Percentiles rank a stretch among this genome's conserved stretches.
Conservation (phyloP, 306 rosid species). For the Neltuma alba region DNA sequence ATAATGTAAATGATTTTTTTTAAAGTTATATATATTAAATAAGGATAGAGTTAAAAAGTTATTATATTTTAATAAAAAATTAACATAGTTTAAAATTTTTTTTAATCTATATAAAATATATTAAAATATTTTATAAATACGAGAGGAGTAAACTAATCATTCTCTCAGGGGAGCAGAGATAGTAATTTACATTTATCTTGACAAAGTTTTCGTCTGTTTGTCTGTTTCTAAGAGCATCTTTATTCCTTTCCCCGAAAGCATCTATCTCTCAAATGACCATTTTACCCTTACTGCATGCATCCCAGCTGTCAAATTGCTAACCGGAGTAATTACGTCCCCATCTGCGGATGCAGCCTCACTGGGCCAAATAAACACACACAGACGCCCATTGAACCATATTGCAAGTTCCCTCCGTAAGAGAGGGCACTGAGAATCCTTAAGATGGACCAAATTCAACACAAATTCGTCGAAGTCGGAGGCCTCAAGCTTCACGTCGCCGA, state of each 20-base stretch:
- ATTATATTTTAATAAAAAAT: no score
- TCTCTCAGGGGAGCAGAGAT: no score
- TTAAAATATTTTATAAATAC: no score
- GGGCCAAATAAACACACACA: background rate
- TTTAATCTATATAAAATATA: no score
- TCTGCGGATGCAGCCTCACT: background rate
- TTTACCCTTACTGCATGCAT: background rate
- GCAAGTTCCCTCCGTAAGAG: background rate
- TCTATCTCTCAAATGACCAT: background rate
- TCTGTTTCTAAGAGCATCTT: background rate
- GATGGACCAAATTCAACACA: slow-evolving; percentile 59
- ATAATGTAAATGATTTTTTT: no score
- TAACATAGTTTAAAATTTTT: no score
- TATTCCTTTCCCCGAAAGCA: background rate
- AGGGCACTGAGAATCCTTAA: background rate
- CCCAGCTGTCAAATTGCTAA: background rate
- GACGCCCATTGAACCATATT: background rate
- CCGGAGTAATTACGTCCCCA: background rate
- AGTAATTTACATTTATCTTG: no score
- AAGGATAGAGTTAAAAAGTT: no score
- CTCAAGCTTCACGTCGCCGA: slow-evolving; percentile 60
- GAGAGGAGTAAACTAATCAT: no score
- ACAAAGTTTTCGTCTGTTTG: no score
- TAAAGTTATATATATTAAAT: no score
- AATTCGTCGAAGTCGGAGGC: slow-evolving; percentile 42